phyloP scores from a whole-genome alignment of 345 rosid genomes.

The Trapa bicornis region DNA sequence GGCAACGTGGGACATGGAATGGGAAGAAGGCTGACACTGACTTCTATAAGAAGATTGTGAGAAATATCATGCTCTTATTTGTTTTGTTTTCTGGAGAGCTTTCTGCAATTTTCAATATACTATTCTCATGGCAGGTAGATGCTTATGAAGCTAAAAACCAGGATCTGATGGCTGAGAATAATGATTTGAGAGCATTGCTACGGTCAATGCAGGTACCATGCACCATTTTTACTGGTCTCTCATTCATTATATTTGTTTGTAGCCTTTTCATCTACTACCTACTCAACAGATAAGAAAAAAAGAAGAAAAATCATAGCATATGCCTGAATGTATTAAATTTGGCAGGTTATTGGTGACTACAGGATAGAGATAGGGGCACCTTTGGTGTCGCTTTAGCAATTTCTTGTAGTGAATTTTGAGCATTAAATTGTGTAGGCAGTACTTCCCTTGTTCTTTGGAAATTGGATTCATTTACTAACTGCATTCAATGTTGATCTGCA shows the following conservation, averaged over 20 bases:
- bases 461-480: not conserved
- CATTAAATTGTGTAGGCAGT: not conserved
- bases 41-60: constrained; percentile 85
- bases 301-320: not conserved
- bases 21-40: constrained; percentile 94
- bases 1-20: constrained; percentile 98
- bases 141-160: constrained; percentile 90
- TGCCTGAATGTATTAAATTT: not conserved
- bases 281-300: not conserved
- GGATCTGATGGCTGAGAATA: constrained; percentile 77
- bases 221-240: not conserved
- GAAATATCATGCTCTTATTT: constrained; percentile 12
- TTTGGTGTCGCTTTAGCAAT: not conserved
- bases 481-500: constrained; percentile 14
- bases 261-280: no score
- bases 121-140: constrained; percentile 54
- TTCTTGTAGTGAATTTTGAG: not conserved
- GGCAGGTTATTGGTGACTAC: not conserved
- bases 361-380: not conserved
- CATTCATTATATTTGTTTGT: not conserved
- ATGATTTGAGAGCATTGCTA: constrained; percentile 73
- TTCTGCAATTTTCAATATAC: not conserved
- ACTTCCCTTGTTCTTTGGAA: not conserved
- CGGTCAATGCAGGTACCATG: constrained; percentile 80
- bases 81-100: constrained; percentile 4